Percentiles rank a stretch among this genome's conserved stretches.
These are phyloP conservation scores for Globisporangium canariense DNA, from an alignment of 352 stramenopile genomes.

Conservation along the genomic window DNA sequence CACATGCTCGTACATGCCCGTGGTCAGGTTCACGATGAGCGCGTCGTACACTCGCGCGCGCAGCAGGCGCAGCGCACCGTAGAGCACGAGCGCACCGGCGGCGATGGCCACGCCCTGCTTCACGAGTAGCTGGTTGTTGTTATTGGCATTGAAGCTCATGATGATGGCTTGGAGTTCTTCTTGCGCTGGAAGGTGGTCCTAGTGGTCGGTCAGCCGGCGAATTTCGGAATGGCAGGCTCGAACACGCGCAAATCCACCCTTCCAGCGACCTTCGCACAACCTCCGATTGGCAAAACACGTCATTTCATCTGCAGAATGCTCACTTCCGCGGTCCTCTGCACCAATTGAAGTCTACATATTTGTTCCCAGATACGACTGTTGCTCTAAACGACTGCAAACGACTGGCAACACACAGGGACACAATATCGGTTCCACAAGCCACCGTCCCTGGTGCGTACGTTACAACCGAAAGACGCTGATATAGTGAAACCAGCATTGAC, in stretches of 20 bases:
- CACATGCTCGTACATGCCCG: constrained; percentile 87
- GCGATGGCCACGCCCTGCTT: constrained; percentile 22
- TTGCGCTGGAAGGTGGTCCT: neutral
- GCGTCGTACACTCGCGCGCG: constrained; percentile 85
- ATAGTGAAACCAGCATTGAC: no score
- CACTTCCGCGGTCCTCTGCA: no score
- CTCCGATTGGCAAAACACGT: constrained; percentile 3
- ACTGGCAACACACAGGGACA: neutral
- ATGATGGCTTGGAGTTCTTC: neutral
- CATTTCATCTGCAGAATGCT: neutral
- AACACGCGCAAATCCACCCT: constrained; percentile 4
- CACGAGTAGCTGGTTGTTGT: constrained; percentile 6
- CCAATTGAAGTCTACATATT: neutral
- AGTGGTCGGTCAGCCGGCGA: neutral
- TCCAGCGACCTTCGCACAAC: constrained; percentile 10
- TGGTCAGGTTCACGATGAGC: constrained; percentile 86
- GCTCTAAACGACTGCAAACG: neutral
- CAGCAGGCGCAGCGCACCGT: constrained; percentile 47
- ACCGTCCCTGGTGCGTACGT: no score
- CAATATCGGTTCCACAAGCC: no score
- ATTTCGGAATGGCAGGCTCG: neutral
- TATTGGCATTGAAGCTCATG: constrained; percentile 9
- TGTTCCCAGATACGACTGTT: no score
- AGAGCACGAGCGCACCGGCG: constrained; percentile 33
- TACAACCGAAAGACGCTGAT: no score